Conservation (phyloP, 352 stramenopile species). For the Pythium insidiosum region DNA sequence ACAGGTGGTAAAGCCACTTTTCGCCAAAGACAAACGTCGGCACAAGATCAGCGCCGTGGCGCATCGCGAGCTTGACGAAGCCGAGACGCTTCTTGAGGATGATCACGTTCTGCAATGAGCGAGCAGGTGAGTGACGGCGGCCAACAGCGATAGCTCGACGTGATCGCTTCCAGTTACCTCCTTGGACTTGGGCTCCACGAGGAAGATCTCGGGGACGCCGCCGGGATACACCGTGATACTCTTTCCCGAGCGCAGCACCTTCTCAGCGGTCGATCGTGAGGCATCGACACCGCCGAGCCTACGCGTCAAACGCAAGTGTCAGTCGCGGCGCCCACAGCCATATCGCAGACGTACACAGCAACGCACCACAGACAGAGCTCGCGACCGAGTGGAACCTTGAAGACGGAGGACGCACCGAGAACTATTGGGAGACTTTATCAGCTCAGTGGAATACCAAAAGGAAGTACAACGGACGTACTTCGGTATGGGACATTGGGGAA, state of each 20-base stretch:
- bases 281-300: conserved; percentile 67
- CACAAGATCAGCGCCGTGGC: conserved; percentile 65
- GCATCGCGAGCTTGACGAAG: conserved; percentile 77
- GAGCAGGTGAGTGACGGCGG: too few species aligned
- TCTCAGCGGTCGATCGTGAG: conserved; percentile 59
- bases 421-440: too few species aligned
- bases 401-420: conserved; percentile 61
- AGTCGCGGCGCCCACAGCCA: too few species aligned
- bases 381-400: conserved; percentile 52
- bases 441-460: too few species aligned
- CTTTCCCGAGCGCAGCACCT: conserved; percentile 55
- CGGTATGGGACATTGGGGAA: conserved; percentile 51
- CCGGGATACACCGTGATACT: conserved; percentile 72
- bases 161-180: conserved; percentile 11
- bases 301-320: not conserved
- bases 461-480: too few species aligned
- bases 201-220: conserved; percentile 73
- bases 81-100: conserved; percentile 74
- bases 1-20: conserved; percentile 79
- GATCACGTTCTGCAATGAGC: conserved; percentile 32
- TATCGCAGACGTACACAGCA: not conserved
- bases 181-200: conserved; percentile 63
- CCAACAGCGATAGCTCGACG: not conserved
- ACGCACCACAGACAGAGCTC: conserved; percentile 55
- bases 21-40: conserved; percentile 74